Conservation (phyloP, 257 asterid species). For the Solanum chiquidenum region DNA sequence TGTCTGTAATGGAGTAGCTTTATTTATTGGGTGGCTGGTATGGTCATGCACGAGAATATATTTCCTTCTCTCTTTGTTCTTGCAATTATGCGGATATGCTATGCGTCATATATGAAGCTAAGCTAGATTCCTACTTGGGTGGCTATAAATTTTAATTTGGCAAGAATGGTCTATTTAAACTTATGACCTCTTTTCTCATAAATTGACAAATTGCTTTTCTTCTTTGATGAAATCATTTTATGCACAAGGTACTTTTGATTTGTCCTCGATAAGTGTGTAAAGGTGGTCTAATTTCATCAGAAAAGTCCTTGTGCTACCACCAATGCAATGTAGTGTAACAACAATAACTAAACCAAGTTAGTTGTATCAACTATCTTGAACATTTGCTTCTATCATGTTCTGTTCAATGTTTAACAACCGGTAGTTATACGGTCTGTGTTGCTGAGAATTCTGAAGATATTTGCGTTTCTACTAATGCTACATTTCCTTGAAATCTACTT, state of each 20-base stretch:
- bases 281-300: background rate
- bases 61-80: slow-evolving; percentile 1
- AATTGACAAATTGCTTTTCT: background rate
- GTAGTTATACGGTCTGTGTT: background rate
- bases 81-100: background rate
- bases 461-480: background rate
- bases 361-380: background rate
- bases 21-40: slow-evolving; percentile 98
- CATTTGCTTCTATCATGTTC: background rate
- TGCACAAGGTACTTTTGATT: background rate
- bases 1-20: slow-evolving; percentile 60
- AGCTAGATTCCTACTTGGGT: background rate
- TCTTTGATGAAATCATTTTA: background rate
- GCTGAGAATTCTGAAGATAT: background rate
- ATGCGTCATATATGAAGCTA: background rate
- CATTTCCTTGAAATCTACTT: background rate
- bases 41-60: slow-evolving; percentile 9
- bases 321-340: background rate
- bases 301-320: background rate
- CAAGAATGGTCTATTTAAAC: background rate
- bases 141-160: background rate
- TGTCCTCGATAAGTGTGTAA: background rate
- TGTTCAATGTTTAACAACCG: background rate
- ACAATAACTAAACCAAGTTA: background rate
- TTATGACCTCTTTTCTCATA: background rate